Evolutionary conservation across 305 asterid genomes (phyloP), one percentile per base, ranked within the genome.

Genomic region (Euphrasia arctica): DNA sequence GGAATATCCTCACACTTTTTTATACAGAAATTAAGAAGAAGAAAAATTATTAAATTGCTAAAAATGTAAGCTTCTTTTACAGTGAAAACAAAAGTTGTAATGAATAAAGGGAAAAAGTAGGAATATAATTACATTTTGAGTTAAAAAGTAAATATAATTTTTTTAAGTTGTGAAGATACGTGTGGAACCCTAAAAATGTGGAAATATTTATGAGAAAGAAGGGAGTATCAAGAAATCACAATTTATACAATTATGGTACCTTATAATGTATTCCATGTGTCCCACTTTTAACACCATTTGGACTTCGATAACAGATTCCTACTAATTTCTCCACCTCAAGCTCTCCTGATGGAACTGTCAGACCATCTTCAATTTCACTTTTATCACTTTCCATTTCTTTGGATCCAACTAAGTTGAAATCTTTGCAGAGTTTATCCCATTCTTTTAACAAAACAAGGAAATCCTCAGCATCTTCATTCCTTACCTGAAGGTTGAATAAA

Each of bases 381-480:
- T 36, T 48, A 12, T 34, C 62, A n/a, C 47, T 36, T 58, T 36
- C 62, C 10, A n/a, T 41, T 4, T 58, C 62, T n/a, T 58, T 14
- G 12, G 47, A 3, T 55, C 18, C 60, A 4, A 28, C 41, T 12
- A 55, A n/a, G 28, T 34, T 3, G 5, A 32, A 58, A 11, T 58
- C 62, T 0, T 34, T 58, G 28, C 62, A 58, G 4, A 58, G 62
- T 4, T 13, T n/a, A 32, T 58, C 48, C 62, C 62, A 58, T 58
- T 58, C 62, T 36, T 31, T 13, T 31, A 58, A 36, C 15, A 58
- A 28, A 36, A n/a, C 4, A 32, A 32, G 13, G 15, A 32, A 58
- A 10, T 34, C 48, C 48, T 58, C 62, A 4, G 62, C 62, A 58
- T 32, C 27, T 58, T 58, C 62, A 34, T 58, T 58, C 25, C 62